Percentiles rank a stretch among this genome's conserved stretches.
These are phyloP conservation scores for Aegle marmelos DNA, from an alignment of 345 rosid species.

Conservation along the genomic window DNA sequence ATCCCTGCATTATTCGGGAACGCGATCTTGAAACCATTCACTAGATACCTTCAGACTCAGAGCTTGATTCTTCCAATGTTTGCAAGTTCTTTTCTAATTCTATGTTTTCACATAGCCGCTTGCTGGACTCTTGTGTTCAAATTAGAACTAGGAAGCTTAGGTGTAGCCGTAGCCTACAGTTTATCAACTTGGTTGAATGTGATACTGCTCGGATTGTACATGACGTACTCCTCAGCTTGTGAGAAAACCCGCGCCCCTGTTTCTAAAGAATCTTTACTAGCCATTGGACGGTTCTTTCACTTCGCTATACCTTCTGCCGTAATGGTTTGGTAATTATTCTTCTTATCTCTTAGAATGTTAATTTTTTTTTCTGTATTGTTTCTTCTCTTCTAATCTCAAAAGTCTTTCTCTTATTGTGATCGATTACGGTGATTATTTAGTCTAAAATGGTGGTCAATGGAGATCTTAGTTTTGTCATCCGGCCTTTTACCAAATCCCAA, in stretches of 20 bases:
- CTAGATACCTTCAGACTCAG: slow-evolving; percentile 32
- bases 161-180: slow-evolving; percentile 44
- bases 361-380: background rate
- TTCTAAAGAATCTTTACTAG: slow-evolving; percentile 18
- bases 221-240: slow-evolving; percentile 36
- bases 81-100: slow-evolving; percentile 14
- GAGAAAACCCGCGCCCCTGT: slow-evolving; percentile 27
- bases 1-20: slow-evolving; percentile 32
- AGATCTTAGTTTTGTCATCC: slow-evolving; percentile 45
- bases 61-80: slow-evolving; percentile 37
- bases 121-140: slow-evolving; percentile 41
- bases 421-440: slow-evolving; percentile 24
- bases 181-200: slow-evolving; percentile 46
- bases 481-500: slow-evolving; percentile 58
- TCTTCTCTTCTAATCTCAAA: background rate
- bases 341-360: background rate
- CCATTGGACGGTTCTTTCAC: slow-evolving; percentile 31
- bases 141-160: slow-evolving; percentile 25
- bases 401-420: background rate
- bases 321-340: slow-evolving; percentile 40
- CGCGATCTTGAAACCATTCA: slow-evolving; percentile 24
- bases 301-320: slow-evolving; percentile 47
- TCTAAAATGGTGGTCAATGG: slow-evolving; percentile 71
- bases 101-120: slow-evolving; percentile 28
- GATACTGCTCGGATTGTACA: slow-evolving; percentile 27